These are phyloP conservation scores for Boletales sp. DNA, from an alignment of 768 basidiomycete species.

Conservation along the genomic window DNA sequence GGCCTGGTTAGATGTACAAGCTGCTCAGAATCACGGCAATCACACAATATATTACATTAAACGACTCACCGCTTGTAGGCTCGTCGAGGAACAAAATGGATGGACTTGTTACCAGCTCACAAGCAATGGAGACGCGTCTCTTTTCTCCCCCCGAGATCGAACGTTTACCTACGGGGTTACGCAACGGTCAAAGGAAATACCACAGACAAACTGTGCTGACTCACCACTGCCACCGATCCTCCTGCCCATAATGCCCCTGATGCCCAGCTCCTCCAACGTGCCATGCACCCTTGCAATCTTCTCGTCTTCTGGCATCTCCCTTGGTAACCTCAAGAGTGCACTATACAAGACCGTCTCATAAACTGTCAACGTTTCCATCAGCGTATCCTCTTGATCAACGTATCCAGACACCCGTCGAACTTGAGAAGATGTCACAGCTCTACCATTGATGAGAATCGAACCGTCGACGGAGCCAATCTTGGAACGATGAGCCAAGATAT, in stretches of 20 bases:
- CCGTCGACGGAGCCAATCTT: constrained; percentile 79
- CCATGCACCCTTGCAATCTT: constrained; percentile 93
- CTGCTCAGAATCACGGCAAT: constrained; percentile 1
- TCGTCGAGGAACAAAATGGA: constrained; percentile 96
- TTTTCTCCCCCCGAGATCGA: constrained; percentile 98
- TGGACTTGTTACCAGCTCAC: constrained; percentile 95
- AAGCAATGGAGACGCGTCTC: constrained; percentile 93
- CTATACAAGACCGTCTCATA: constrained; percentile 97
- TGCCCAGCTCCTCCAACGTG: constrained; percentile 95
- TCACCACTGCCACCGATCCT: constrained; percentile 84
- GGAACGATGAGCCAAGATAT: constrained; percentile 88
- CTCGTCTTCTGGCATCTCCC: constrained; percentile 95
- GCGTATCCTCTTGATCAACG: constrained; percentile 97
- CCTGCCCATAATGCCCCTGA: constrained; percentile 83
- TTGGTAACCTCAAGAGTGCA: constrained; percentile 82
- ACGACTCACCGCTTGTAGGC: constrained; percentile 81
- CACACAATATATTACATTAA: background rate
- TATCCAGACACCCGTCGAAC: constrained; percentile 90
- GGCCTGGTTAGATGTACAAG: constrained; percentile 42
- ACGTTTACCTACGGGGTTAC: constrained; percentile 54
- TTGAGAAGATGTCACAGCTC: constrained; percentile 64
- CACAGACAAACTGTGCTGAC: constrained; percentile 18
- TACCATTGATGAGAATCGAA: constrained; percentile 80
- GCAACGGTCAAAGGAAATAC: background rate
- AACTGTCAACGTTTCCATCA: constrained; percentile 96